Base-by-base conservation (phyloP, 495 filamentous ascomycete genomes). In the Aspergillus incahuasiensis region DNA sequence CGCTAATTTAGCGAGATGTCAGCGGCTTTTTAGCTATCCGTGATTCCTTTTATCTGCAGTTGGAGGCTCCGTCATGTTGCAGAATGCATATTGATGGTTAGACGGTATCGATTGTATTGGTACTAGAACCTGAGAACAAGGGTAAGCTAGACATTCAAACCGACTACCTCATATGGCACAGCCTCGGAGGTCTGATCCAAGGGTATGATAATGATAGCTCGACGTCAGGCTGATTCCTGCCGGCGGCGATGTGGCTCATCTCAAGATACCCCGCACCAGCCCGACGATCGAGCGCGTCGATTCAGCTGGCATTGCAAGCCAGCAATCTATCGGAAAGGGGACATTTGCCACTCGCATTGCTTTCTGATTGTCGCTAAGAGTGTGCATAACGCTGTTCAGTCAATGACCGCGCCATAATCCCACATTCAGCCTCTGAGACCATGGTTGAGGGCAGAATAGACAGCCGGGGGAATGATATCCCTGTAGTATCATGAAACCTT, bases 371-470 rank as follows among this genome's bases (percentile, higher is more conserved):
- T 38, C 18, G 46, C 30, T 34, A 48, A 48, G n/a, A 30, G 45
- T 6, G 28, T 48, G 15, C 46, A 16, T 21, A 3, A 25, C 34
- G 16, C 47, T 18, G 5, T 49, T 30, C 47, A 21, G 16, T 49
- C 18, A 22, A 28, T 25, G 22, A 16, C 30, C 45, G 12, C n/a
- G 7, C 24, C 20, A 22, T 51, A 15, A 40, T 13, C 46, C 12
- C 41, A 32, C 18, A 13, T 53, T 55, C 54, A 57, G 55, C 55
- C 61, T 56, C 55, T 52, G 51, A 34, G 19, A 34, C 44, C 43
- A 35, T 35, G 32, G 32, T 12, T 40, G 34, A 25, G 48, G 42
- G 45, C 34, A 58, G 43, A 48, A 49, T 54, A 38, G 49, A 50
- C 47, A 54, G 42, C 44, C 39, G 22, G 21, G 34, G 56, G 52